phyloP scores from a whole-genome alignment of 108 stramenopile genomes.

The Cyclotella cryptica region DNA sequence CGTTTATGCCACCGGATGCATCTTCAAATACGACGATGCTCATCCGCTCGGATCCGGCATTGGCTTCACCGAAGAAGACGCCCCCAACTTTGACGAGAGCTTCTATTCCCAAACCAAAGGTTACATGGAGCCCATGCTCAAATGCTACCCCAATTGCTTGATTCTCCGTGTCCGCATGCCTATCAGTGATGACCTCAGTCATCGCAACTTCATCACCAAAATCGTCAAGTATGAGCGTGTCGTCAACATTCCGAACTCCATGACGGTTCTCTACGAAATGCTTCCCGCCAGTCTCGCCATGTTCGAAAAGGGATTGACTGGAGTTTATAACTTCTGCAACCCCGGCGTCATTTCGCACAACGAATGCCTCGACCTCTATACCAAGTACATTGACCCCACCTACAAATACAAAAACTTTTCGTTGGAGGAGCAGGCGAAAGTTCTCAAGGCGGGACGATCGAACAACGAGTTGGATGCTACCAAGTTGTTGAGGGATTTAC shows the following conservation, averaged over 20 bases:
- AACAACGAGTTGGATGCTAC: constrained; percentile 98
- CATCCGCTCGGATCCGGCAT: constrained; percentile 93
- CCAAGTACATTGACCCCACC: constrained; percentile 96
- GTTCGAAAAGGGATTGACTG: constrained; percentile 90
- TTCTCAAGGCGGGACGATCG: constrained; percentile 95
- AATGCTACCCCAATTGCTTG: constrained; percentile 85
- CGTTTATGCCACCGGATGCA: constrained; percentile 99
- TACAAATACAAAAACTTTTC: constrained; percentile 98
- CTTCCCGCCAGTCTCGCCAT: constrained; percentile 95
- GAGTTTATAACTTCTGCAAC: constrained; percentile 99
- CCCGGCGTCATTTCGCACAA: constrained; percentile 99
- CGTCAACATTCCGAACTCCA: constrained; percentile 99
- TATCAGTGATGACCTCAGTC: constrained; percentile 95
- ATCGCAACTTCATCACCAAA: constrained; percentile 99
- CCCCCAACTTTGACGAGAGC: constrained; percentile 97
- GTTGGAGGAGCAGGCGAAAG: constrained; percentile 90
- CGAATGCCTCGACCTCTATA: constrained; percentile 97
- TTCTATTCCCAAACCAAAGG: constrained; percentile 99
- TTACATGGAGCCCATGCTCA: constrained; percentile 97
- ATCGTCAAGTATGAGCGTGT: constrained; percentile 97
- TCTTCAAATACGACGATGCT: constrained; percentile 97
- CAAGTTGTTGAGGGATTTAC: constrained; percentile 93
- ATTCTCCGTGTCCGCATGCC: constrained; percentile 99
- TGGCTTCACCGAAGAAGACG: constrained; percentile 97
- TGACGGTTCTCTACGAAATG: constrained; percentile 98